A percentile compares a stretch with the other conserved stretches of the same genome.
Conservation (phyloP, 495 filamentous ascomycete species). For the Tetracladium marchalianum region DNA sequence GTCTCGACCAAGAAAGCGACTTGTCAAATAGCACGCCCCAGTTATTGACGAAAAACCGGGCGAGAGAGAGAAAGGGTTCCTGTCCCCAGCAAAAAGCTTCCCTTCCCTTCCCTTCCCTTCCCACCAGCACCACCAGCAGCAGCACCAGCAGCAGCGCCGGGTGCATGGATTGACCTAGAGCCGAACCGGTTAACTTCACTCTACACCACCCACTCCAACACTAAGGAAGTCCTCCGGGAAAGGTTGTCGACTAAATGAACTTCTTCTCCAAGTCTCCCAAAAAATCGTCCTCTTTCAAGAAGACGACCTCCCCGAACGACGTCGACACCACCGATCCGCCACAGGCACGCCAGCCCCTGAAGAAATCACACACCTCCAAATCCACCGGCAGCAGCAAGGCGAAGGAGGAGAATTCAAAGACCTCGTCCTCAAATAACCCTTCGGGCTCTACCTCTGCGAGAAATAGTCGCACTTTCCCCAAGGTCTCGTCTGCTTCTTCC, state of each 20-base stretch:
- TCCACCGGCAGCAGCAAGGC: constrained; percentile 5
- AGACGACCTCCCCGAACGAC: constrained; percentile 33
- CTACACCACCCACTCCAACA: neutral
- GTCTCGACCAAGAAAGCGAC: too few species aligned
- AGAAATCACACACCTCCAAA: constrained; percentile 3
- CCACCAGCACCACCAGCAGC: neutral
- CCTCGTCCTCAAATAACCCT: constrained; percentile 1
- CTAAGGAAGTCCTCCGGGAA: too few species aligned
- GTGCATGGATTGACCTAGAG: constrained; percentile 17
- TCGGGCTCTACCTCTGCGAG: constrained; percentile 10
- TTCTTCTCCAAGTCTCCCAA: constrained; percentile 42
- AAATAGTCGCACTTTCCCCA: constrained; percentile 15
- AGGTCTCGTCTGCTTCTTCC: constrained; percentile 11
- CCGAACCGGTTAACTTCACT: constrained; percentile 11
- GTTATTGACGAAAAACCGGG: neutral
- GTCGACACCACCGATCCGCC: neutral
- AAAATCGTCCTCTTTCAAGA: constrained; percentile 29
- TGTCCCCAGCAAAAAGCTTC: neutral
- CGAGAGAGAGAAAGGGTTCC: neutral
- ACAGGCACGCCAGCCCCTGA: neutral
- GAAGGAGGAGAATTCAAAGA: constrained; percentile 11
- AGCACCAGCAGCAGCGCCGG: neutral
- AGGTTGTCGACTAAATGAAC: constrained; percentile 35
- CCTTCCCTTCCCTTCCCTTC: neutral
- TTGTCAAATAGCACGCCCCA: too few species aligned